Conservation (phyloP, 768 basidiomycete species). For the Panellus pusillus region DNA sequence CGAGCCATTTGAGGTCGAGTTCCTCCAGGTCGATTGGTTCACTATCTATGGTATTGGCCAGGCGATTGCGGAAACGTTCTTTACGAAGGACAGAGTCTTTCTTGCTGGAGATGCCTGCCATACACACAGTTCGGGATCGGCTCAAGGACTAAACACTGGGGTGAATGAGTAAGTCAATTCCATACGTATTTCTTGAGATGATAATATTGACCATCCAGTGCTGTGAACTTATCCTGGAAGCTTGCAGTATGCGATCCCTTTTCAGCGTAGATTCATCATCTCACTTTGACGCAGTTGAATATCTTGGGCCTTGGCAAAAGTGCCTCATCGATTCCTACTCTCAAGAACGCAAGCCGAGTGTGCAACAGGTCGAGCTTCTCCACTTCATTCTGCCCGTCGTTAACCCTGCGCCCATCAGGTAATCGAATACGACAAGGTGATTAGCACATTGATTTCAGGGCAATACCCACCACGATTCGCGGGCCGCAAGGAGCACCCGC, state of each 20-base stretch:
- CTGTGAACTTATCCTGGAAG: constrained; percentile 25
- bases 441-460: constrained; percentile 22
- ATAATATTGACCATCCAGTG: constrained; percentile 4
- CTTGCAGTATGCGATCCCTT: constrained; percentile 12
- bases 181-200: too few relatives aligned
- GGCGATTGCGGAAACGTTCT: constrained; percentile 21
- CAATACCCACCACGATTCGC: constrained; percentile 21
- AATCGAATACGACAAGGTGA: constrained; percentile 24
- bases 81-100: constrained; percentile 17
- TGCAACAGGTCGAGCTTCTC: constrained; percentile 15
- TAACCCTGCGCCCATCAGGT: constrained; percentile 5
- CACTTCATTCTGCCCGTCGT: background rate
- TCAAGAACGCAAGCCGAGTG: constrained; percentile 19
- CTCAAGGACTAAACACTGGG: constrained; percentile 24
- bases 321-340: constrained; percentile 19
- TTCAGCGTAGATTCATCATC: background rate
- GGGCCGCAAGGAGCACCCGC: constrained; percentile 21
- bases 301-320: constrained; percentile 18
- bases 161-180: constrained; percentile 17
- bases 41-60: constrained; percentile 25
- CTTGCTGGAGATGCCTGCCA: constrained; percentile 26
- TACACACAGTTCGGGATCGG: constrained; percentile 23
- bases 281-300: constrained; percentile 10
- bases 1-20: constrained; percentile 21
- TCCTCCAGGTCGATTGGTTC: constrained; percentile 19